Base-by-base conservation (phyloP, 2,329 filamentous ascomycete genomes). In the Tolypocladium ophioglossoides region DNA sequence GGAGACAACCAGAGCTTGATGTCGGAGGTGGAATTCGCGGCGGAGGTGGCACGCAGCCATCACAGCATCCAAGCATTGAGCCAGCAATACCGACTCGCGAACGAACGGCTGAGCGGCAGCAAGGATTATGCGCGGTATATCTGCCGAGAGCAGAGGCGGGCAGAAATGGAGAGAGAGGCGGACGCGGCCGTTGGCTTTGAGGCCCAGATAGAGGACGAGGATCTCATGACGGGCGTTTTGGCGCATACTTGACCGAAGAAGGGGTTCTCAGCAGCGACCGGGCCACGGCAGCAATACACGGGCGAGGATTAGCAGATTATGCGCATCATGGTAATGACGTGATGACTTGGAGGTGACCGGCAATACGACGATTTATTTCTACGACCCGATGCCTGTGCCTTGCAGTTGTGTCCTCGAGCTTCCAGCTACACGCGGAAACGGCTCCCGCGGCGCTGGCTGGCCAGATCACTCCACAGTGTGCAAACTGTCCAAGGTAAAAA, bases 141-240 rank as follows among this genome's bases (percentile, higher is more conserved):
- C 20, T 57, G 71, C 2, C 71, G 70, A 49, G 77, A 82, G 53
- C 70, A 76, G 61, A 75, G 72, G 61, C 70, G 72, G 22, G 56
- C 59, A 10, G 73, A 80, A 41, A 77, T 77, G 60, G 74, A 76
- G 0, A 54, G 53, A 39, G 64, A 64, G 2, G 64, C 66, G 20
- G 65, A 68, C 51, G 62, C 65, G 3, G 62, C 66, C 3, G 55
- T 70, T 30, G 70, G 68, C 41, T 80, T 79, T 55, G 73, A 78
- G 30, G 64, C 69, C 14, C 69, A 74, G 51, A 69, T 81, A 39
- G 79, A 82, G 53, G 80, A 84, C n/a, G 80, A 84, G 63, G 80
- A 84, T 58, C 64, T 84, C 27, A 84, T 84, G 80, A 75, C 73
- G 14, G 79, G 74, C 20, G 65, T 72, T 20, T 41, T 66, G 52